phyloP scores from a whole-genome alignment of 805 yeast genomes.

The Barnettozyma pratensis region DNA sequence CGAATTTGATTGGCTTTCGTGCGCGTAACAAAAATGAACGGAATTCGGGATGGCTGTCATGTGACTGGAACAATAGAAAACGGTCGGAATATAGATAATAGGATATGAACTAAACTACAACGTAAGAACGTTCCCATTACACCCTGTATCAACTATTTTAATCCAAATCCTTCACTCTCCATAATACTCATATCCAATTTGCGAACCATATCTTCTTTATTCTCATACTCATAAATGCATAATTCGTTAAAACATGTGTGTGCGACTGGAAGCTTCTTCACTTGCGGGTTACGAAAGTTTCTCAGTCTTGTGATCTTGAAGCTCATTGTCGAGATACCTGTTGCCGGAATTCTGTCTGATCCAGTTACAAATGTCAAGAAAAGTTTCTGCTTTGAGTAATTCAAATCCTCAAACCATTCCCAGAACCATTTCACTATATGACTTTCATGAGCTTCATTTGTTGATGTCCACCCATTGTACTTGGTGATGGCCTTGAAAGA shows the following conservation, averaged over 20 bases:
- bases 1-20: slow-evolving; percentile 23
- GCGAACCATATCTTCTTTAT: slow-evolving; percentile 44
- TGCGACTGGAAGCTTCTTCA: slow-evolving; percentile 65
- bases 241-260: slow-evolving; percentile 95
- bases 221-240: slow-evolving; percentile 62
- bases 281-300: slow-evolving; percentile 8
- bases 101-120: background rate
- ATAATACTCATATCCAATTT: slow-evolving; percentile 67
- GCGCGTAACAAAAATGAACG: slow-evolving; percentile 5
- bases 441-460: slow-evolving; percentile 32
- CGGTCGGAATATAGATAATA: background rate
- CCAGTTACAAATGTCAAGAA: slow-evolving; percentile 81
- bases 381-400: slow-evolving; percentile 47
- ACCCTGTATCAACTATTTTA: slow-evolving; percentile 36
- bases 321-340: slow-evolving; percentile 73
- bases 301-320: slow-evolving; percentile 63
- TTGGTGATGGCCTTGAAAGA: slow-evolving; percentile 67
- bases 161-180: slow-evolving; percentile 85
- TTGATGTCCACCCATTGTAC: slow-evolving; percentile 59
- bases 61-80: background rate
- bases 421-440: slow-evolving; percentile 76
- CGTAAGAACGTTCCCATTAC: background rate
- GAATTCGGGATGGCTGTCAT: background rate
- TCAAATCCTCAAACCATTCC: slow-evolving; percentile 57
- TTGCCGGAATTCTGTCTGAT: slow-evolving; percentile 87